phyloP scores from a whole-genome alignment of 805 yeast genomes.

The Candida cerambycidarum region DNA sequence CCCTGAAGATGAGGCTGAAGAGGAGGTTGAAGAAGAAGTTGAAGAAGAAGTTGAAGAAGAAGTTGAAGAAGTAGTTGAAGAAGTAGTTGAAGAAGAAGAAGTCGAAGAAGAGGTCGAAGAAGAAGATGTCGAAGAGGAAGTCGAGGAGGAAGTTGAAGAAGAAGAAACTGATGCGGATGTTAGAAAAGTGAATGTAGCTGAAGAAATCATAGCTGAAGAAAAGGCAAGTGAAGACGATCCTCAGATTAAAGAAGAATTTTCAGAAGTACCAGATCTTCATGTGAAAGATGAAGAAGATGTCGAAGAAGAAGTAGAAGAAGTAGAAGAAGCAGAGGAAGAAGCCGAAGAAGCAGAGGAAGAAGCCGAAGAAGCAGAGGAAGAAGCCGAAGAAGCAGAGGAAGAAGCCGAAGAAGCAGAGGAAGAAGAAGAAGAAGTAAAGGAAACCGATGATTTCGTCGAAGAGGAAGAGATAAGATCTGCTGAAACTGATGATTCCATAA shows the following conservation, averaged over 20 bases:
- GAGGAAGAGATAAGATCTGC: too few relatives aligned
- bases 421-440: conserved; percentile 16
- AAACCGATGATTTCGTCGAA: conserved; percentile 14
- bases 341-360: conserved; percentile 4
- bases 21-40: conserved; percentile 13
- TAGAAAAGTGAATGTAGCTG: neutral
- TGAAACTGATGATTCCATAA: too few relatives aligned
- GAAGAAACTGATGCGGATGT: conserved; percentile 5
- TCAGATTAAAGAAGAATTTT: too few relatives aligned
- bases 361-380: neutral
- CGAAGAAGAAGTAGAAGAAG: conserved; percentile 3
- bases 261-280: too few relatives aligned
- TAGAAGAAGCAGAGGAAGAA: conserved; percentile 9
- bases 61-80: conserved; percentile 4
- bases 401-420: conserved; percentile 14
- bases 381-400: conserved; percentile 15
- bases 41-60: conserved; percentile 14
- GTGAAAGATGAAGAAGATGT: too few relatives aligned
- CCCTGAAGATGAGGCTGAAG: conserved; percentile 11
- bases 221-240: too few relatives aligned
- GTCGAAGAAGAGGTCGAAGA: conserved; percentile 11
- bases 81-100: conserved; percentile 10
- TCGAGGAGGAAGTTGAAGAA: neutral
- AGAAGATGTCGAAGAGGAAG: conserved; percentile 8
- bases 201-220: neutral